Base-by-base conservation (phyloP, 108 stramenopile species). In the Discostella stelligeroides region DNA sequence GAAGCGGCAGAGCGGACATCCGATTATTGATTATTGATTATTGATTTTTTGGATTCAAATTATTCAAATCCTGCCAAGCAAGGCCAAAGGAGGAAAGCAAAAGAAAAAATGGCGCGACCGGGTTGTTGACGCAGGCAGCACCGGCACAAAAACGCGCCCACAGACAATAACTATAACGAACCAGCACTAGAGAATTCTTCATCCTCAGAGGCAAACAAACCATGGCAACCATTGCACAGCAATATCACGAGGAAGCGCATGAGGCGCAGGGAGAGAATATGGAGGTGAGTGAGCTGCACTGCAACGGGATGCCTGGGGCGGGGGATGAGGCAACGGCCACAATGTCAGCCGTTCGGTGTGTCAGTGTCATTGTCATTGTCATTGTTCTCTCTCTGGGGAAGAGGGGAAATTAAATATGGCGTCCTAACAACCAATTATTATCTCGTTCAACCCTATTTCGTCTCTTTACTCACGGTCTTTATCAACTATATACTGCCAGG, bases 201-300 rank as follows among this genome's bases (percentile, higher is more conserved):
- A 21, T 21, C 55, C 25, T 20, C 57, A 58, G 4, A 30, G 28
- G 13, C 20, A 14, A 37, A 46, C 24, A 1, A 50, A 75, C 53
- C 73, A 79, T 74, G 73, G 73, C 68, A 66, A 69, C 74, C 66
- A 66, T 75, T 67, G 84, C 69, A 68, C 74, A 82, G 48, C 72
- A 76, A 68, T 68, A 72, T 49, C 66, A 74, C 30, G 72, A 73
- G 75, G 72, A 74, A 51, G 53, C 68, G 18, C 76, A 70, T 34
- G 72, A 54, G 7, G 75, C 76, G 49, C 77, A 76, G 64, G 79
- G 76, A 55, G 76, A 66, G 49, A 70, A 75, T 0, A 76, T 73
- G 63, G 83, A 71, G 57, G 83, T 82, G 62, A 79, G 85, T 80
- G 27, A 18, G 41, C 7, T 29, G 18, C 54, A 20, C 10, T 27